Percentiles rank a stretch among this genome's conserved stretches.
These are phyloP conservation scores for Stephanodiscus minutulus DNA, from an alignment of 108 stramenopile species.

Conservation along the genomic window DNA sequence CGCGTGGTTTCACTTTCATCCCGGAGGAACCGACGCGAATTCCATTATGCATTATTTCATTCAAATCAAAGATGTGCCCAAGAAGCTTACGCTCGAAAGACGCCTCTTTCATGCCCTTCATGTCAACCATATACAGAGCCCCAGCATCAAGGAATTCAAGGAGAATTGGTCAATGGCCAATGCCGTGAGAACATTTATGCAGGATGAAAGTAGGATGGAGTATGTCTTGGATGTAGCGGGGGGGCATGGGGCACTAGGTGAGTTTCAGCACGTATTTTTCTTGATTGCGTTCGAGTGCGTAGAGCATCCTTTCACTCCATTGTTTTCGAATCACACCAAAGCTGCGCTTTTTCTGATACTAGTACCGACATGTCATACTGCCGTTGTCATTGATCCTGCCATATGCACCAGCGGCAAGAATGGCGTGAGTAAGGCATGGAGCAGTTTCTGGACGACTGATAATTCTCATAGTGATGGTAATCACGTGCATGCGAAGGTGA, in stretches of 20 bases:
- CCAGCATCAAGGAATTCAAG: conserved; percentile 76
- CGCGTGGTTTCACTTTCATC: conserved; percentile 74
- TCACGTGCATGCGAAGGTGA: conserved; percentile 1
- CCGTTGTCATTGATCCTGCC: conserved; percentile 70
- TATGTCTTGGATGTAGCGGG: conserved; percentile 78
- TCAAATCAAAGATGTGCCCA: conserved; percentile 20
- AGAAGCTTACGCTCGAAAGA: conserved; percentile 52
- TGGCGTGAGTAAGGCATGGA: conserved; percentile 61
- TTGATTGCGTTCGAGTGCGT: neutral
- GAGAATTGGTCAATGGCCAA: conserved; percentile 75
- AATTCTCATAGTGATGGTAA: neutral
- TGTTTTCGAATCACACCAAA: neutral
- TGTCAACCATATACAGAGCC: conserved; percentile 52
- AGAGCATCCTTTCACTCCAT: neutral
- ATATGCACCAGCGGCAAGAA: conserved; percentile 47
- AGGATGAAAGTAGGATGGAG: conserved; percentile 34
- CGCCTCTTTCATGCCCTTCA: conserved; percentile 71
- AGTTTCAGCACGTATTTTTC: neutral
- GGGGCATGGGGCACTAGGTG: conserved; percentile 72
- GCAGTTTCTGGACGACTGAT: conserved; percentile 28
- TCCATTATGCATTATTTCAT: conserved; percentile 69
- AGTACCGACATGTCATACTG: conserved; percentile 48
- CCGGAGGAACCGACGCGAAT: conserved; percentile 60
- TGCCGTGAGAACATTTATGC: conserved; percentile 51
- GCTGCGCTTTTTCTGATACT: conserved; percentile 74